A percentile compares a stretch with the other conserved stretches of the same genome.
Evolutionary conservation across 495 filamentous ascomycete genomes (phyloP).

Genomic region (Aspergillus steynii): DNA sequence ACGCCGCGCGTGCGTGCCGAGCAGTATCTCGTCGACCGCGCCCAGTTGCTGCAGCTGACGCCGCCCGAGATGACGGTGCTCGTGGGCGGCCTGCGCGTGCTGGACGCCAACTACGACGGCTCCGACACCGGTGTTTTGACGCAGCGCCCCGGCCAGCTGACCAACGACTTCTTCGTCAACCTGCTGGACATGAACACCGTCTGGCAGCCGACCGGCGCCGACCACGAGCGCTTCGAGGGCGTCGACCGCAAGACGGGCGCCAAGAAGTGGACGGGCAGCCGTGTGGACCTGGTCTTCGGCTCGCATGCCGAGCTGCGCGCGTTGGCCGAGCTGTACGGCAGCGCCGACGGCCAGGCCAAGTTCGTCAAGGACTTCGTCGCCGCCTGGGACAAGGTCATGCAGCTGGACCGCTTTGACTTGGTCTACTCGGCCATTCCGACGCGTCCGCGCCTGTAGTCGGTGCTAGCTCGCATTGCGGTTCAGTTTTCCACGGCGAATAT

Average conservation of each 20-base stretch:
- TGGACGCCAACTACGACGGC: conserved; percentile 67
- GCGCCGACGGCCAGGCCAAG: conserved; percentile 53
- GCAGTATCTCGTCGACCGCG: conserved; percentile 66
- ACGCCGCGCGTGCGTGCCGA: conserved; percentile 59
- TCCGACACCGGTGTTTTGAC: conserved; percentile 64
- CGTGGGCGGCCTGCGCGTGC: conserved; percentile 63
- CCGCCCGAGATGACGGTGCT: conserved; percentile 68
- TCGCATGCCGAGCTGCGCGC: conserved; percentile 71
- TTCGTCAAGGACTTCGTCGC: conserved; percentile 69
- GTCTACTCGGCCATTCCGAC: conserved; percentile 6
- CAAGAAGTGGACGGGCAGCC: conserved; percentile 67
- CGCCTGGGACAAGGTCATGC: conserved; percentile 72
- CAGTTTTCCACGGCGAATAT: too few relatives aligned
- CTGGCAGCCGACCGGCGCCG: conserved; percentile 55
- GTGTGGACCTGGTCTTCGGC: conserved; percentile 69
- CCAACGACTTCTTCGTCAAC: conserved; percentile 77
- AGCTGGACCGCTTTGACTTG: conserved; percentile 67
- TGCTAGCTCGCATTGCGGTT: too few relatives aligned
- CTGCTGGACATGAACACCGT: conserved; percentile 63
- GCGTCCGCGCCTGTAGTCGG: neutral
- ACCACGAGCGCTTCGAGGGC: conserved; percentile 60
- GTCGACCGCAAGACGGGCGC: conserved; percentile 63
- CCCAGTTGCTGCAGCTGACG: conserved; percentile 64
- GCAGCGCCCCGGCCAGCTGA: conserved; percentile 60
- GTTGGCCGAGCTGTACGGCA: conserved; percentile 65